These are phyloP conservation scores for Cornus florida DNA, from an alignment of 148 eudicot species.

Conservation along the genomic window DNA sequence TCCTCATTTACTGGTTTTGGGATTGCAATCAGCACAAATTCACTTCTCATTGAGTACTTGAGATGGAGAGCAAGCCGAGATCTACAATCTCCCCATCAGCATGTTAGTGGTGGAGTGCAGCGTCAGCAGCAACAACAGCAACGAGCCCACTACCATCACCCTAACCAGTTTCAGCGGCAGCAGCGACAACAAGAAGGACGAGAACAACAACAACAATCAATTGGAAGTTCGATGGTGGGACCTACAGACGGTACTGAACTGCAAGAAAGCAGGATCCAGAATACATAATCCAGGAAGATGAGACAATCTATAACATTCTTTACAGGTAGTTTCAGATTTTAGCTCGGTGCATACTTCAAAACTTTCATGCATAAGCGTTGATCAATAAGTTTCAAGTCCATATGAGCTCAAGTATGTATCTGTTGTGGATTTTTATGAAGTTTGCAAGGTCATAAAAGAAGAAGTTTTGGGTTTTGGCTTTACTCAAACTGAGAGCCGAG, in stretches of 20 bases:
- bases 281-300: conserved; percentile 7
- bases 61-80: conserved; percentile 43
- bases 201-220: not conserved
- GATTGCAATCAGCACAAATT: conserved; percentile 50
- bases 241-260: conserved; percentile 1
- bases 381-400: not conserved
- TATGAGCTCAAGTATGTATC: not conserved
- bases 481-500: no score
- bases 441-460: not conserved
- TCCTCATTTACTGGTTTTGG: conserved; percentile 60
- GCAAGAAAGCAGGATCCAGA: conserved; percentile 5
- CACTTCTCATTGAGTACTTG: conserved; percentile 44
- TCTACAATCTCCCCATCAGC: conserved; percentile 10
- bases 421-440: not conserved
- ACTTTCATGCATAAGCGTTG: not conserved
- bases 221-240: conserved; percentile 9
- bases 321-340: not conserved
- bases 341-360: not conserved
- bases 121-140: conserved; percentile 17
- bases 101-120: conserved; percentile 12
- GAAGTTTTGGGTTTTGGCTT: no score
- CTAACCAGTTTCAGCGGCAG: conserved; percentile 13
- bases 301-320: not conserved
- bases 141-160: conserved; percentile 16
- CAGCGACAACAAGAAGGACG: not conserved